phyloP scores from a whole-genome alignment of 2,329 filamentous ascomycete genomes.

The Monilinia fructigena region DNA sequence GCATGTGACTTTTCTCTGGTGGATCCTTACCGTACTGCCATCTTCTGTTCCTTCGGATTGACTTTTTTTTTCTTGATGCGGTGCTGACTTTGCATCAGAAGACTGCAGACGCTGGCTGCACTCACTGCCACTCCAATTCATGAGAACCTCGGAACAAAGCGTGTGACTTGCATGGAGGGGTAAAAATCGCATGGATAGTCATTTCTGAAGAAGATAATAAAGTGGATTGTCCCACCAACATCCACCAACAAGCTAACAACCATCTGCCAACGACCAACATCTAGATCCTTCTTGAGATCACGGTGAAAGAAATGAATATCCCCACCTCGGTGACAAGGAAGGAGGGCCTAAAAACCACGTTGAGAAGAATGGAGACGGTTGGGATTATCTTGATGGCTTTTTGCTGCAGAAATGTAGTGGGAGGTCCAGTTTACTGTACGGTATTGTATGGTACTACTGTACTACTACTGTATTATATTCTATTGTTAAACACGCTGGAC shows the following conservation, averaged over 20 bases:
- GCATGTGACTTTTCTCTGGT: slow-evolving; percentile 14
- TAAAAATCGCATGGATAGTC: background rate
- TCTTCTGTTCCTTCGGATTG: background rate
- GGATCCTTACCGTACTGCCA: background rate
- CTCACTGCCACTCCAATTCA: background rate
- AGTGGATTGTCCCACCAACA: slow-evolving; percentile 16
- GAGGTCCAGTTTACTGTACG: slow-evolving; percentile 2
- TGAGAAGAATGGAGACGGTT: slow-evolving; percentile 12
- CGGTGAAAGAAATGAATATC: background rate
- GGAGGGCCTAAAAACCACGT: background rate
- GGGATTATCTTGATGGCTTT: background rate
- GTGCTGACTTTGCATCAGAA: slow-evolving; percentile 3
- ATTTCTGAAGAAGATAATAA: background rate
- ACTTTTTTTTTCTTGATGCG: background rate
- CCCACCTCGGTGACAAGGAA: background rate
- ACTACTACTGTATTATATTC: too few species aligned
- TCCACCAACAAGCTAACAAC: background rate
- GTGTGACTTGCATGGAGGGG: slow-evolving; percentile 23
- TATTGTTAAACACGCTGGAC: background rate
- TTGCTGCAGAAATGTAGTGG: background rate
- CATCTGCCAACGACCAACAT: slow-evolving; percentile 6
- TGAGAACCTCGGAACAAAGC: slow-evolving; percentile 4
- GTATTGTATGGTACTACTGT: too few species aligned
- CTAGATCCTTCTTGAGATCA: background rate
- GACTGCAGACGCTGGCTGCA: background rate